Base-by-base conservation (phyloP, 768 basidiomycete genomes). In the Termitomyces sp. region DNA sequence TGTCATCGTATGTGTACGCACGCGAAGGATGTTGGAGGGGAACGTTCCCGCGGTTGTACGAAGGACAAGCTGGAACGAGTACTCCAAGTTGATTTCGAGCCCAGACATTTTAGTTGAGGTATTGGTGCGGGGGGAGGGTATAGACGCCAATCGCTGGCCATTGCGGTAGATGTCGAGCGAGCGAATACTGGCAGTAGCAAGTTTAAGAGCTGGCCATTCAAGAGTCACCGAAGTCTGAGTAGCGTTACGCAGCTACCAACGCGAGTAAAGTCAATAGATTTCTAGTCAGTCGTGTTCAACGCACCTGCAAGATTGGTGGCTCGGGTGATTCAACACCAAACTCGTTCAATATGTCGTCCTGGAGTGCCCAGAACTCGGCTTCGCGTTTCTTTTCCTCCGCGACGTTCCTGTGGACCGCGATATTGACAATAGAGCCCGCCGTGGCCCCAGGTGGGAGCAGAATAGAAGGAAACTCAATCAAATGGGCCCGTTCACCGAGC, bases 391-490 rank as follows among this genome's bases (percentile, higher is more conserved):
- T 83, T 71, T 99, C 97, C 66, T 96, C 95, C 0, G 78, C 69
- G 34, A 84, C 73, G 69, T 99, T 97, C 63, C 94, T 89, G 68
- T 92, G 84, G 15, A 98, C 95, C 2, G 95, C 87, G 72, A 98
- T 98, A 70, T 94, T 97, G 65, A 99, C 93, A 64, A 99, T 98
- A 20, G 94, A 97, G 6, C 97, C 97, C 0, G 95, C 86, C 9
- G 89, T 87, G 1, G 93, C 88, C 15, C 95, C 95, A 0, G 95
- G 91, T 1, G 97, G 97, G 7, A 98, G 78, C 1, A 98, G 83
- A 41, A 99, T 81, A 0, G 97, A 98, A 1, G 97, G 97, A 72
- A 98, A 99, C 73, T 99, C 96, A 66, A 99, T 96, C 37, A 98
- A 81, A 68, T 98, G 96, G 18, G 95, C 95, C 45, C 93, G 84